Conservation (phyloP, 1,139 yeast species). For the Geotrichum restrictum region DNA sequence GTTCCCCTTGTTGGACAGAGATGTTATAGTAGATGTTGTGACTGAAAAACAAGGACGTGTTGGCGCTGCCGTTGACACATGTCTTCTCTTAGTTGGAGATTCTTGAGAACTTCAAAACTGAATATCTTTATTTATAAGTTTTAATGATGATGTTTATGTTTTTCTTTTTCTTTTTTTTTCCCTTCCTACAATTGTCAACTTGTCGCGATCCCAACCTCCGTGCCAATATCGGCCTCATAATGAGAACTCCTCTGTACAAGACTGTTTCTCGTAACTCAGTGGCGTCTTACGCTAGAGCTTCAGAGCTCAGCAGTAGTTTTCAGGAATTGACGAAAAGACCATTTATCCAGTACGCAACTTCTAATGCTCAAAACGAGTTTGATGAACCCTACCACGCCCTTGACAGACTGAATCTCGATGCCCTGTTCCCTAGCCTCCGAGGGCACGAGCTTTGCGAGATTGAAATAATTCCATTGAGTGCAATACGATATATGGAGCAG, state of each 20-base stretch:
- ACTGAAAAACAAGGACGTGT: constrained; percentile 62
- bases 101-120: background rate
- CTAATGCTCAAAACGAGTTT: background rate
- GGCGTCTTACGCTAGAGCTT: background rate
- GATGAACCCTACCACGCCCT: background rate
- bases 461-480: background rate
- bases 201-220: background rate
- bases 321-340: background rate
- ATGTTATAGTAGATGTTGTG: constrained; percentile 66
- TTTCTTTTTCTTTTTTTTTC: background rate
- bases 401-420: background rate
- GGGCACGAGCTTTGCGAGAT: background rate
- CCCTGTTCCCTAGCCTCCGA: background rate
- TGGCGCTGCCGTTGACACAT: constrained; percentile 72
- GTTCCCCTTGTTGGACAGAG: constrained; percentile 72
- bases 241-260: background rate
- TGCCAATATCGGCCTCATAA: background rate
- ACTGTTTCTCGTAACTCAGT: background rate
- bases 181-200: background rate
- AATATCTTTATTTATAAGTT: background rate
- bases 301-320: background rate
- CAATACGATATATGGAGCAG: background rate
- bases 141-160: background rate
- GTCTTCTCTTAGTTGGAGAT: constrained; percentile 35
- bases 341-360: background rate